A percentile compares a stretch with the other conserved stretches of the same genome.
Evolutionary conservation across 495 filamentous ascomycete genomes (phyloP).

Genomic region (Penicillium malachiteum): DNA sequence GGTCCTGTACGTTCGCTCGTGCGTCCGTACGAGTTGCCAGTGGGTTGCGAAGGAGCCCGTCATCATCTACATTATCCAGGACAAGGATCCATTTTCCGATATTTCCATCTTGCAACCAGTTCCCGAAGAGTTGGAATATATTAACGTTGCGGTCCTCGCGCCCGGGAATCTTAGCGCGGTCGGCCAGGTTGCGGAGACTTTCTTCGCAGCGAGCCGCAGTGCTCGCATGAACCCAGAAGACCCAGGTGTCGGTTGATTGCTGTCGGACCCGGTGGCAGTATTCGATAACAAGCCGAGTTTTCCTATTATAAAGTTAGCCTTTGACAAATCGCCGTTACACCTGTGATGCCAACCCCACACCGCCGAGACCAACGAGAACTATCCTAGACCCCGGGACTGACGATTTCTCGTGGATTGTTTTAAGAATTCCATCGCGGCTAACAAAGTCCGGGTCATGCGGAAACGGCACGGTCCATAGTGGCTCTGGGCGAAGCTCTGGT

Average conservation of each 20-base stretch:
- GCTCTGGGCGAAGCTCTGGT: no score
- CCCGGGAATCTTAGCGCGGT: slow-evolving; percentile 32
- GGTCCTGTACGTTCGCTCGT: not conserved
- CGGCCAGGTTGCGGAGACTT: slow-evolving; percentile 38
- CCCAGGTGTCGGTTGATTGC: slow-evolving; percentile 40
- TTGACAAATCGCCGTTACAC: not conserved
- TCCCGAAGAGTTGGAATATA: slow-evolving; percentile 37
- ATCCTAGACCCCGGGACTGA: slow-evolving; percentile 18
- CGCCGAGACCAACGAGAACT: slow-evolving; percentile 23
- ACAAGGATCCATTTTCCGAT: slow-evolving; percentile 6
- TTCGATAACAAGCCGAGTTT: slow-evolving; percentile 41
- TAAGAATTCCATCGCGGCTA: slow-evolving; percentile 18
- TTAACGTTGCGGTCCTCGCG: slow-evolving; percentile 36
- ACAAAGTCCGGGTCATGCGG: slow-evolving; percentile 34
- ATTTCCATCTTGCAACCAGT: slow-evolving; percentile 28
- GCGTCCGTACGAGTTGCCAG: not conserved
- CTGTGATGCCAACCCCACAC: not conserved
- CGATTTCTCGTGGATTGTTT: slow-evolving; percentile 22
- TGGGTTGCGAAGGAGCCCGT: slow-evolving; percentile 12
- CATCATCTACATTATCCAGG: slow-evolving; percentile 9
- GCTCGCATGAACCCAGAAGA: slow-evolving; percentile 52
- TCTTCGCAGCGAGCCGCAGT: slow-evolving; percentile 37
- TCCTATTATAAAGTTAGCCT: slow-evolving; percentile 15
- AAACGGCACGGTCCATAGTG: slow-evolving; percentile 29
- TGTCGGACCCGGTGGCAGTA: slow-evolving; percentile 31